Evolutionary conservation across 2,329 filamentous ascomycete species (phyloP), one percentile per base, ranked within the genome.

Genomic region (Penicillium hesseltinei): DNA sequence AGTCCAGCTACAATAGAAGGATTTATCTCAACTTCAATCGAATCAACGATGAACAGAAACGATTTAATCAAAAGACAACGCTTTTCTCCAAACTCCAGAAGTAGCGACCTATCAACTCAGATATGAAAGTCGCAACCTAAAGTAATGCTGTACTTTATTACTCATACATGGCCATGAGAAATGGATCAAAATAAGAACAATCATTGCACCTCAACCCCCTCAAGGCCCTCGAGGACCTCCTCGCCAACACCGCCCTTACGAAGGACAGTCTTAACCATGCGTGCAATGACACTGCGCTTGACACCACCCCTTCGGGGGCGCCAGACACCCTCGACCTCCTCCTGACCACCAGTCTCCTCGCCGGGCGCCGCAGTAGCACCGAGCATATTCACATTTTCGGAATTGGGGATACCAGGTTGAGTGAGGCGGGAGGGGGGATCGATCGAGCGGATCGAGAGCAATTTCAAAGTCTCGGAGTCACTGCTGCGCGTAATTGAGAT

Each of bases 271-370:
- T 88, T 85, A 59, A 95, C 85, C 77, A 97, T 90, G 52, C 82
- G 81, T 51, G 86, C 83, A 63, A 97, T 77, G 19, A 94, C 79
- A 5, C 77, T 80, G 67, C 91, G 84, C 78, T 90, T 92, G 38
- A 93, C 86, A 2, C 93, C 93, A 39, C 93, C 93, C 33, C 92
- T 76, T 33, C 90, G 89, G 39, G 92, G 89, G 68, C 85, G 89
- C 93, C 93, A 97, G 29, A 96, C 90, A 2, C 90, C 88, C 58
- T 78, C 70, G 23, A 77, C 73, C 4, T 89, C 87, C 31, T 83
- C 77, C 54, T 84, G 80, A 42, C 84, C 84, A 59, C 75, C 69
- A 35, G 79, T 75, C 56, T 77, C 77, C 47, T 78, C 39, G 4
- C 46, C 76, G 23, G 67, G 71, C 31, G 64, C 74, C 65, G 57